Base-by-base conservation (phyloP, 805 yeast genomes). In the Kazachstania martiniae region DNA sequence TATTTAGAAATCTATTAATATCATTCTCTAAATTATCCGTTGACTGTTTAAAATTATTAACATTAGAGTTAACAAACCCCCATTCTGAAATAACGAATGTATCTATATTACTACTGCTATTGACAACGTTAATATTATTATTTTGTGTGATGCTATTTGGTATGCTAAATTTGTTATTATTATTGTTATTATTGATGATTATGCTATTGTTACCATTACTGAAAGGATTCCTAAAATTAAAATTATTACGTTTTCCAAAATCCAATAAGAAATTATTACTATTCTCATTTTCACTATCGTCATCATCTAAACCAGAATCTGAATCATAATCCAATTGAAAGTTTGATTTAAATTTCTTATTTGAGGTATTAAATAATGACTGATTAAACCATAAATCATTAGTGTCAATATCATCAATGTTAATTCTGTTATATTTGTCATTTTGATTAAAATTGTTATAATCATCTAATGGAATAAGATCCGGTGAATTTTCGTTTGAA, bases 401-500 rank as follows among this genome's bases (percentile, higher is more conserved):
- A 8, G 25, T 9, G 12, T 9, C 6, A 23, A 9, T 23, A 23
- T 23, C 13, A 23, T 23, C n/a, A n/a, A 19, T 16, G 4, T 27
- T n/a, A 18, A 8, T 12, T 7, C 4, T 5, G 7, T 7, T 26
- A 17, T 16, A 12, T 4, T 7, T 18, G 10, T 25, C 25, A 28
- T 28, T 12, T 19, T 12, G 23, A 29, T 23, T 19, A 18, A 9
- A 17, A 23, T 7, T 12, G 14, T 18, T 12, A n/a, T 18, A n/a
- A 18, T 18, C 8, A 18, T 43, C 44, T 10, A 42, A 21, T 24
- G 43, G 37, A 16, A 30, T 31, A 13, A 41, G 27, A 13, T 41
- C 42, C 12, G 57, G 56, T 2, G 80, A 67, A 40, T 64, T 65
- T 28, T 71, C 72, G 29, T 63, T 58, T 1, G 80, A 74, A 15